These are phyloP conservation scores for Colletotrichum chrysophilum DNA, from an alignment of 2,329 filamentous ascomycete species.

Conservation along the genomic window DNA sequence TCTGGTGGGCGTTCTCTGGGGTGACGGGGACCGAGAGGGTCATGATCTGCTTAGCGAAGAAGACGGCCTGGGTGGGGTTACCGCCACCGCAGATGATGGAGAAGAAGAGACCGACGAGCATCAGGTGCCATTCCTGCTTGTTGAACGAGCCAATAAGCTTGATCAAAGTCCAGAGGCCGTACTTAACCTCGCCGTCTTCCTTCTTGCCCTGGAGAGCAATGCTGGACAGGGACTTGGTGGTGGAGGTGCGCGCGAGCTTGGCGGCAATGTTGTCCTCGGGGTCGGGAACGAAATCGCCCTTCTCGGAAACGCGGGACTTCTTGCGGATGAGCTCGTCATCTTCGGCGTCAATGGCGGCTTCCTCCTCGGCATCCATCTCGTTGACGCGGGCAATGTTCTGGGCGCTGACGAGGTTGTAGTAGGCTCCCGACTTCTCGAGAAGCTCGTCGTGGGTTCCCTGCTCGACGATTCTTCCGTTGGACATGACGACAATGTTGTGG, in stretches of 20 bases:
- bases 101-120: constrained; percentile 76
- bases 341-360: constrained; percentile 52
- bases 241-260: constrained; percentile 60
- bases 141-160: constrained; percentile 85
- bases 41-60: constrained; percentile 89
- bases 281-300: constrained; percentile 51
- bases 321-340: constrained; percentile 57
- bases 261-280: constrained; percentile 66
- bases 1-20: constrained; percentile 49
- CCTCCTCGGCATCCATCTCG: constrained; percentile 55
- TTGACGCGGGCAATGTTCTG: constrained; percentile 77
- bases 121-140: constrained; percentile 69
- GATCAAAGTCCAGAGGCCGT: constrained; percentile 77
- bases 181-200: constrained; percentile 59
- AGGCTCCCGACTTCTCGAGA: constrained; percentile 73
- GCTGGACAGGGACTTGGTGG: constrained; percentile 71
- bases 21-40: constrained; percentile 64
- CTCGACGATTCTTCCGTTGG: constrained; percentile 83
- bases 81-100: constrained; percentile 80
- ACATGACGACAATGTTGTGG: constrained; percentile 96
- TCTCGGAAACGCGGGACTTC: constrained; percentile 45
- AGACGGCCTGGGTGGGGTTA: constrained; percentile 77
- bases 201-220: constrained; percentile 65
- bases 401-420: constrained; percentile 85
- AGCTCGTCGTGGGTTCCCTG: constrained; percentile 88